Base-by-base conservation (phyloP, 305 asterid species). In the Galium porrigens region DNA sequence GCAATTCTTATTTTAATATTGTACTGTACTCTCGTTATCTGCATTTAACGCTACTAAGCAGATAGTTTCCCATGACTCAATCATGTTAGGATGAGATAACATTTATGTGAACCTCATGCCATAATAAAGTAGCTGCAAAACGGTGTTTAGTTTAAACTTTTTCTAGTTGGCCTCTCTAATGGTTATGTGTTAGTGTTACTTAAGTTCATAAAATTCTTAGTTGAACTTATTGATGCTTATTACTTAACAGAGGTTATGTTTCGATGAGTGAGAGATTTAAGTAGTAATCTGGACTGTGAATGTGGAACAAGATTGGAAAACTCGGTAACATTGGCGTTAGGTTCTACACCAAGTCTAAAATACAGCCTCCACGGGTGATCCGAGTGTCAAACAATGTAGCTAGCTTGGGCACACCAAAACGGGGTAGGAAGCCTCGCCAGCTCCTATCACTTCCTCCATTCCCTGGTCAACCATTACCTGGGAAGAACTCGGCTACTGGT, bases 371-470 rank as follows among this genome's bases (percentile, higher is more conserved):
- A 15, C 53, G 53, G 12, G 85, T 85, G 34, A 74, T 88, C 58
- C 82, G 96, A 56, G 96, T 88, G 61, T 72, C 88, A 6, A 85
- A 91, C 68, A 76, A 88, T 73, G 70, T 91, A 58, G 81, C 90
- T 57, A 80, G 78, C 76, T 71, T 88, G 80, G 95, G 90, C 39
- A 64, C 68, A 69, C 85, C 81, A 5, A 88, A 81, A 74, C 77
- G 79, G 71, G 95, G 80, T 2, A 84, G 89, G 30, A 88, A 86
- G 75, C 94, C 94, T 64, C 77, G 72, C 55, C 98, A 91, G 79
- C 79, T 86, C 71, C 72, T 91, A 27, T 81, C 90, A 69, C 76
- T 91, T 74, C 98, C 98, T 8, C 89, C 90, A 67, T 91, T 91
- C 70, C 95, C 95, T 0, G 90, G 92, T 33, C 86, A 78, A 72